Percentiles rank a stretch among this genome's conserved stretches.
Conservation (phyloP, 192 early-diverging fungal genomes). For the Coemansia biformis region DNA sequence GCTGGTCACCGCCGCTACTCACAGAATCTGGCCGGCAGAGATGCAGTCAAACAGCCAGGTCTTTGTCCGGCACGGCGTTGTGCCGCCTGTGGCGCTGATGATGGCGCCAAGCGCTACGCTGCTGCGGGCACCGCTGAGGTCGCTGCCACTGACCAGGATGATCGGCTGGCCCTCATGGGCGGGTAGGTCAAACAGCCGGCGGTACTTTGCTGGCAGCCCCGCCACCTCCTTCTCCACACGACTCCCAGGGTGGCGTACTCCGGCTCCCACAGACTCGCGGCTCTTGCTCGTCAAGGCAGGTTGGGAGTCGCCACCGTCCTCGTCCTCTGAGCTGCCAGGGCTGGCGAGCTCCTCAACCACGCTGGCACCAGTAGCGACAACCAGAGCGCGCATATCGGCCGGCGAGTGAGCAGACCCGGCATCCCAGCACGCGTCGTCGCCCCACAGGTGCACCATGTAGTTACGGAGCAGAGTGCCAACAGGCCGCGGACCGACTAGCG, state of each 20-base stretch:
- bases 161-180: neutral
- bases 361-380: conserved; percentile 13
- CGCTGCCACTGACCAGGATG: conserved; percentile 21
- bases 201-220: conserved; percentile 17
- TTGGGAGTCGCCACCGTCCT: neutral
- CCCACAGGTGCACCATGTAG: conserved; percentile 20
- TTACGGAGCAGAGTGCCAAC: conserved; percentile 12
- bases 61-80: conserved; percentile 26
- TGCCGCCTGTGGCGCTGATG: conserved; percentile 6
- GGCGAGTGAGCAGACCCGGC: conserved; percentile 12
- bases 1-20: no score
- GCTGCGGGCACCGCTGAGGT: conserved; percentile 8
- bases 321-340: no score
- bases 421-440: neutral
- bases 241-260: no score
- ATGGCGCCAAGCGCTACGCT: conserved; percentile 10
- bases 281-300: no score
- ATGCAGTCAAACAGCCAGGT: conserved; percentile 48
- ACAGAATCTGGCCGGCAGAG: conserved; percentile 20
- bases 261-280: no score
- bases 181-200: conserved; percentile 23
- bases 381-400: conserved; percentile 13
- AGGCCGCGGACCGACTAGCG: conserved; percentile 1
- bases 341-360: conserved; percentile 5
- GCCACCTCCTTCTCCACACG: no score